These are phyloP conservation scores for Aphanocladium album DNA, from an alignment of 2,329 filamentous ascomycete species.

Conservation along the genomic window DNA sequence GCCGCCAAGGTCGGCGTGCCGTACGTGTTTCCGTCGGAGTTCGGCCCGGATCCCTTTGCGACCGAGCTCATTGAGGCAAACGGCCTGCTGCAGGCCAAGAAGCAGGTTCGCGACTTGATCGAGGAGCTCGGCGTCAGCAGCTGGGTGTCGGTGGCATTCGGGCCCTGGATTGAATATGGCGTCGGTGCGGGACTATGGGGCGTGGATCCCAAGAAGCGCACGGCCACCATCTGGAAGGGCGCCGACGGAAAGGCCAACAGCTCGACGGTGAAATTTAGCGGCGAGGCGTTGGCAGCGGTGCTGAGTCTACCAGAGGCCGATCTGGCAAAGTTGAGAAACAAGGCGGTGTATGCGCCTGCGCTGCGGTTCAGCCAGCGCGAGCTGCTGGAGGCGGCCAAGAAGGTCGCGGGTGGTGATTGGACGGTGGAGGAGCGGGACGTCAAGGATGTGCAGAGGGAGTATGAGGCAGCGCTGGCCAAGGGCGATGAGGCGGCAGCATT, in stretches of 20 bases:
- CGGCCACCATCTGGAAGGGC: constrained; percentile 26
- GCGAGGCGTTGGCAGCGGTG: constrained; percentile 29
- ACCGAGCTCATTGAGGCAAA: constrained; percentile 21
- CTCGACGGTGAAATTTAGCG: constrained; percentile 27
- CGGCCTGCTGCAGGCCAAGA: constrained; percentile 22
- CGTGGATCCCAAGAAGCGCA: constrained; percentile 26
- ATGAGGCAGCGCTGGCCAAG: neutral
- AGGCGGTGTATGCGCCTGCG: constrained; percentile 29
- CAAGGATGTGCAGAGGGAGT: neutral
- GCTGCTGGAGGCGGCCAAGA: constrained; percentile 26
- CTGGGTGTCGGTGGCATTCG: constrained; percentile 26
- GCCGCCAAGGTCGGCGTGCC: constrained; percentile 26
- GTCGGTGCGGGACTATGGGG: constrained; percentile 25
- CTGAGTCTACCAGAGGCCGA: constrained; percentile 29
- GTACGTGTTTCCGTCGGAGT: constrained; percentile 29
- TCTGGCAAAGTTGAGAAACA: constrained; percentile 25
- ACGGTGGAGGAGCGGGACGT: constrained; percentile 12
- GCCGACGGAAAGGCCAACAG: constrained; percentile 25
- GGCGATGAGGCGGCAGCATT: constrained; percentile 5
- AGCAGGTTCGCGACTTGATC: constrained; percentile 21
- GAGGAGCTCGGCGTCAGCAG: constrained; percentile 25
- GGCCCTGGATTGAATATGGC: constrained; percentile 30
- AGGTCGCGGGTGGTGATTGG: constrained; percentile 25
- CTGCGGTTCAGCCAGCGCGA: constrained; percentile 25
- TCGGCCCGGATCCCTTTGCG: constrained; percentile 23